phyloP scores from a whole-genome alignment of 768 basidiomycete genomes.

The Russula dissimulans region DNA sequence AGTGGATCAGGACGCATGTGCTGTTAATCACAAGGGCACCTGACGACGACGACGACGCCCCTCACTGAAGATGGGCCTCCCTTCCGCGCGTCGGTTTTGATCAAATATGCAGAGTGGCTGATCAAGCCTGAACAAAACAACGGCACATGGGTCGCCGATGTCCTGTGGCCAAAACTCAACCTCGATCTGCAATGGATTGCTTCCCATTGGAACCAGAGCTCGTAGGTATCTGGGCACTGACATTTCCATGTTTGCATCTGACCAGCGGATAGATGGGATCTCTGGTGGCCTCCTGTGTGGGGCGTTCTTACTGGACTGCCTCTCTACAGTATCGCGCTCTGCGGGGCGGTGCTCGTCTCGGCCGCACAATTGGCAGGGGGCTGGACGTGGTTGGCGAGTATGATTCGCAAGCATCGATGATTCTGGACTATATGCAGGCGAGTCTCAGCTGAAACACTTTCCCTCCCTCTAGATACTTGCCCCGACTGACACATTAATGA shows the following conservation, averaged over 20 bases:
- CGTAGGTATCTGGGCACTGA: not conserved
- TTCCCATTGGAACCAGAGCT: conserved; percentile 8
- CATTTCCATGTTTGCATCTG: not conserved
- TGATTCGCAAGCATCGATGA: conserved; percentile 1
- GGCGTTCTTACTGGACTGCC: conserved; percentile 11
- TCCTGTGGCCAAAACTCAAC: conserved; percentile 11
- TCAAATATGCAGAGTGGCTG: conserved; percentile 6
- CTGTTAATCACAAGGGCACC: too few relatives aligned
- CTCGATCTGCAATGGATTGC: conserved; percentile 14
- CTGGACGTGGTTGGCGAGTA: not conserved
- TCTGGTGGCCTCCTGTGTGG: conserved; percentile 10
- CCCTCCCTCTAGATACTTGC: not conserved
- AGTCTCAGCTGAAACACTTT: not conserved
- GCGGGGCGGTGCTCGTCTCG: conserved; percentile 12
- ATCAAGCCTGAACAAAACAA: conserved; percentile 11
- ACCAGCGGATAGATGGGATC: not conserved
- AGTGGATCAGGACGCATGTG: not conserved
- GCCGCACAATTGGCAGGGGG: conserved; percentile 2
- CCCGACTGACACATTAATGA: not conserved
- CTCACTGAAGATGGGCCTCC: not conserved
- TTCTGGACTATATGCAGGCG: conserved; percentile 14
- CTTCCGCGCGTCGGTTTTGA: conserved; percentile 7
- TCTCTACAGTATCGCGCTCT: conserved; percentile 13
- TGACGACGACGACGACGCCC: not conserved
- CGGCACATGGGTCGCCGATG: conserved; percentile 12